Conservation (phyloP, 768 basidiomycete species). For the Tulasnella calospora region DNA sequence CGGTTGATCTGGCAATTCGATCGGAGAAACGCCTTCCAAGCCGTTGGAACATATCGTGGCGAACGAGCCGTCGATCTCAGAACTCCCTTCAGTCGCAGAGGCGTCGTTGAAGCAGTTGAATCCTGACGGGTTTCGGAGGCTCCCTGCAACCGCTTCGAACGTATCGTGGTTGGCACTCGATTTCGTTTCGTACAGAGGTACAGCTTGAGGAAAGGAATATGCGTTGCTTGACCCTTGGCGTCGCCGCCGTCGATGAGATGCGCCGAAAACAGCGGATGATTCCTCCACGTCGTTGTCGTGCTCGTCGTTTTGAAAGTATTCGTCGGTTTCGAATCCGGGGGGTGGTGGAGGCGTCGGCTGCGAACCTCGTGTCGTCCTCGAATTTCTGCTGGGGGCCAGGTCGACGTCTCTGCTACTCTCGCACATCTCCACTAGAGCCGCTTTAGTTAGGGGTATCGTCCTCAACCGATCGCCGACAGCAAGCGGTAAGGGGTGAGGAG, state of each 20-base stretch:
- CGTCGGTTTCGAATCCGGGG: neutral
- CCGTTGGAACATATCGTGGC: neutral
- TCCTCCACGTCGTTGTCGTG: neutral
- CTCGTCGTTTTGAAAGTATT: neutral
- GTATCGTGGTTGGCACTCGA: neutral
- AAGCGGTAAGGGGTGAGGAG: neutral
- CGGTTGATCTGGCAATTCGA: neutral
- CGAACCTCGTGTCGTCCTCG: neutral
- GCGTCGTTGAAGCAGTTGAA: slow-evolving; percentile 11
- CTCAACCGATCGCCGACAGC: neutral
- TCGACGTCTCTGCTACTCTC: neutral
- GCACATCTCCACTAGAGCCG: neutral
- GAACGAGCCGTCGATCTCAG: neutral
- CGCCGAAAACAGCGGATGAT: neutral
- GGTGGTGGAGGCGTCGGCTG: neutral
- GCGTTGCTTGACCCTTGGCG: neutral
- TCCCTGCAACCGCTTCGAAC: neutral
- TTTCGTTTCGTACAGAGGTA: neutral
- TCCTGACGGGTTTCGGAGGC: neutral
- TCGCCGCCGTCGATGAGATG: neutral
- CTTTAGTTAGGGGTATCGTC: neutral
- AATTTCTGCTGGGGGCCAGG: neutral
- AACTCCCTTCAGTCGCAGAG: neutral
- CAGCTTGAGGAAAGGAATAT: neutral
- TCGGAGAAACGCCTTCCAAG: neutral